These are phyloP conservation scores for Xylaria scruposa DNA, from an alignment of 495 filamentous ascomycete genomes.

Conservation along the genomic window DNA sequence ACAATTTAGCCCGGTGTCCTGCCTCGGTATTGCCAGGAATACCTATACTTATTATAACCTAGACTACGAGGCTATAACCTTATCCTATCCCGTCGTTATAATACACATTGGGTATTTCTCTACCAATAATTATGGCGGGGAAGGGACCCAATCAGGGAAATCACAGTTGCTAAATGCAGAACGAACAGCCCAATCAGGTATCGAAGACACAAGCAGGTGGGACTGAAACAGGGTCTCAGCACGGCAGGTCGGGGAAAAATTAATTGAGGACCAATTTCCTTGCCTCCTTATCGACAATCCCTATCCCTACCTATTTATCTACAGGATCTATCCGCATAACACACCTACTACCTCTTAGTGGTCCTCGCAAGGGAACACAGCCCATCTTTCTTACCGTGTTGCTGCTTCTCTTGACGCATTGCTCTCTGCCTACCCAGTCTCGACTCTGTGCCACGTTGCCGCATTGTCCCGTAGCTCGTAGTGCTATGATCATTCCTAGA, in stretches of 20 bases:
- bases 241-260: constrained; percentile 22
- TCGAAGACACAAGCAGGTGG: neutral
- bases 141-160: neutral
- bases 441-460: constrained; percentile 21
- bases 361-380: neutral
- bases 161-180: neutral
- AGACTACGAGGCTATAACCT: constrained; percentile 2
- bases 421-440: neutral
- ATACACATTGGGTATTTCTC: neutral
- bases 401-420: constrained; percentile 21
- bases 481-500: constrained; percentile 28
- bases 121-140: constrained; percentile 4
- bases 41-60: neutral
- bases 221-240: constrained; percentile 6
- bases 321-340: neutral
- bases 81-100: neutral
- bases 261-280: constrained; percentile 23
- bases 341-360: neutral
- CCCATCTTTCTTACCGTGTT: constrained; percentile 7
- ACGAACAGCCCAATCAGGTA: constrained; percentile 12
- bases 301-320: neutral
- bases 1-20: neutral
- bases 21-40: neutral
- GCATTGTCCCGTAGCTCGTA: constrained; percentile 18
- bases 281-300: constrained; percentile 23